Percentiles rank a stretch among this genome's conserved stretches.
phyloP scores from a whole-genome alignment of 495 filamentous ascomycete genomes.

The Aspergillus haitiensis region DNA sequence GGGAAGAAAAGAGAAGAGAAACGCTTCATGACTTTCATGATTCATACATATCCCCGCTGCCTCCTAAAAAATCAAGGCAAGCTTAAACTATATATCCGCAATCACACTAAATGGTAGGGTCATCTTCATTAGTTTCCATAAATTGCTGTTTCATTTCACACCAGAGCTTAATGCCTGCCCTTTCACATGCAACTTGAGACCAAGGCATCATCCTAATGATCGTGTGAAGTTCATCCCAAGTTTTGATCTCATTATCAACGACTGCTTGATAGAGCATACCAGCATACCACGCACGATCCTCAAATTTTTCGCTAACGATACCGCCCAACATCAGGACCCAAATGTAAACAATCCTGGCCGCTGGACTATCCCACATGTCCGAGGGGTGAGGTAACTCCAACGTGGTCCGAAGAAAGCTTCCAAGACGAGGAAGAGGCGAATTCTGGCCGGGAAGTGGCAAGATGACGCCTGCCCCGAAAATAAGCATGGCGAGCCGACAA shows the following conservation, averaged over 20 bases:
- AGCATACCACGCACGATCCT: conserved; percentile 37
- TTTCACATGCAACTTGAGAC: conserved; percentile 39
- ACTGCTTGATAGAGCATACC: conserved; percentile 25
- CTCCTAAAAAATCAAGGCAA: not conserved
- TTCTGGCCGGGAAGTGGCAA: conserved; percentile 44
- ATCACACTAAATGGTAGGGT: not conserved
- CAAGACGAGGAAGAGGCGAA: conserved; percentile 32
- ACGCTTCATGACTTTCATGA: conserved; percentile 8
- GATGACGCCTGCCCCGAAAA: conserved; percentile 41
- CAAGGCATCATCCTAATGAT: conserved; percentile 35
- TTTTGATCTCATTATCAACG: conserved; percentile 20
- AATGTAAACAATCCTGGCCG: conserved; percentile 28
- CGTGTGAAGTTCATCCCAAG: conserved; percentile 29
- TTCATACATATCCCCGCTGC: conserved; percentile 5
- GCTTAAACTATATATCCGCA: too few species aligned
- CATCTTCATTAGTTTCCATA: not conserved
- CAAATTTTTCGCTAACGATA: conserved; percentile 32
- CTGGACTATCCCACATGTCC: conserved; percentile 27
- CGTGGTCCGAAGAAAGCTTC: conserved; percentile 26
- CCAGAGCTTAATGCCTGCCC: conserved; percentile 33
- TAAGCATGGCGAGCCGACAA: conserved; percentile 36
- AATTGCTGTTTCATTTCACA: conserved; percentile 23
- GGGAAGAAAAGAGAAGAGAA: not conserved
- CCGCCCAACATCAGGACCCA: conserved; percentile 43
- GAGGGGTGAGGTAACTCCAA: conserved; percentile 20